Conservation (phyloP, 257 asterid species). For the Fraxinus pennsylvanica region DNA sequence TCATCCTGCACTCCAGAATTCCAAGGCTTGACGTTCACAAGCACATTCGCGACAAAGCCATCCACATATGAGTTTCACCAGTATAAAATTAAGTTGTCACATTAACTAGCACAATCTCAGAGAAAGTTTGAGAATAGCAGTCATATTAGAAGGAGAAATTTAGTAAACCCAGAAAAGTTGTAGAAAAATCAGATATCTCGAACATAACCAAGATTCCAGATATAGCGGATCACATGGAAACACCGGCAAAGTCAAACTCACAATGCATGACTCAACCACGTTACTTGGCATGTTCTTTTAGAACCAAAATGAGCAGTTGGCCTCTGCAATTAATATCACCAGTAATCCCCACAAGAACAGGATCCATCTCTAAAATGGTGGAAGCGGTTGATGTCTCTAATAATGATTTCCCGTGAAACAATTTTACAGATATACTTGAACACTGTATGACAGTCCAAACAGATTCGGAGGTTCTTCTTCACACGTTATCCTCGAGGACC, state of each 20-base stretch:
- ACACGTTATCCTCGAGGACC: no score
- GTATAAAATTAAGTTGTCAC: slow-evolving; percentile 1
- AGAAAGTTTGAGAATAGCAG: slow-evolving; percentile 8
- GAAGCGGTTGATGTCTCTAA: slow-evolving; percentile 73
- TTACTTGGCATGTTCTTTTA: not conserved
- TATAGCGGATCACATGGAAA: slow-evolving; percentile 11
- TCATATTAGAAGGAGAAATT: not conserved
- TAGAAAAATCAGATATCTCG: slow-evolving; percentile 14
- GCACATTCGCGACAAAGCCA: slow-evolving; percentile 77
- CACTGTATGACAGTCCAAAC: slow-evolving; percentile 76
- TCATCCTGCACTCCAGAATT: slow-evolving; percentile 58
- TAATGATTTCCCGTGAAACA: slow-evolving; percentile 60
- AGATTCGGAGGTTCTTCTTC: slow-evolving; percentile 76
- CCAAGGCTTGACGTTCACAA: slow-evolving; percentile 80
- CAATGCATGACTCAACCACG: not conserved
- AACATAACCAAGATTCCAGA: slow-evolving; percentile 4
- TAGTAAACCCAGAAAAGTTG: not conserved
- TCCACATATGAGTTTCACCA: slow-evolving; percentile 59
- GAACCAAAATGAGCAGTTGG: not conserved
- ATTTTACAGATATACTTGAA: slow-evolving; percentile 73
- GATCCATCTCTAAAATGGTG: slow-evolving; percentile 76
- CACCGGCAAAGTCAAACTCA: not conserved
- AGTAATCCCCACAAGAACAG: slow-evolving; percentile 84
- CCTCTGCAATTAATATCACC: slow-evolving; percentile 40
- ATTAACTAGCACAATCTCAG: slow-evolving; percentile 16